Conservation (phyloP, 2,329 filamentous ascomycete genomes). For the Fusarium drepaniforme region DNA sequence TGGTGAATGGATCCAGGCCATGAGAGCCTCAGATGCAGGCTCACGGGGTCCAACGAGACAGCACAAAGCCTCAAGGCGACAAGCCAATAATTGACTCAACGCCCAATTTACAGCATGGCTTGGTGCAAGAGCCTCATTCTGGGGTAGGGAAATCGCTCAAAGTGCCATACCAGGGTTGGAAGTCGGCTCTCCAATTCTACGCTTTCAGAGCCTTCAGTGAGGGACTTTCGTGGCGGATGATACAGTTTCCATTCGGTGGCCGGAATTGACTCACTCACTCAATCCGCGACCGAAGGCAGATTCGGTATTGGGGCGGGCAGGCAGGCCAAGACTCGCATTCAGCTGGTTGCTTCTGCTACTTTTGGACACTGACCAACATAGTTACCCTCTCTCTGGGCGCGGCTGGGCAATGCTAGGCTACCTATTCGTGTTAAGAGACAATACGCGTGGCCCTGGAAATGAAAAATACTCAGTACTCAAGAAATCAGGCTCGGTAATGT, state of each 20-base stretch:
- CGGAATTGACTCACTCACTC: constrained; percentile 16
- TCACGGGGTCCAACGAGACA: background rate
- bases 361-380: background rate
- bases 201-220: background rate
- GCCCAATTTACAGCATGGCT: background rate
- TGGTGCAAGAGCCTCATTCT: background rate
- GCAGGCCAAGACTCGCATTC: background rate
- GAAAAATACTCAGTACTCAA: background rate
- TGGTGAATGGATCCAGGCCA: background rate
- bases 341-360: background rate
- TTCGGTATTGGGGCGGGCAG: background rate
- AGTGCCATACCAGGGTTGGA: background rate
- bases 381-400: background rate
- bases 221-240: constrained; percentile 7
- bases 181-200: background rate
- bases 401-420: constrained; percentile 7
- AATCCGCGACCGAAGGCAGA: background rate
- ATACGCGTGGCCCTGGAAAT: constrained; percentile 15
- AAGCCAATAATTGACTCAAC: background rate
- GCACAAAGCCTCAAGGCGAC: constrained; percentile 1
- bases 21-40: background rate
- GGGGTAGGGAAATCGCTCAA: background rate
- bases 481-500: background rate
- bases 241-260: background rate
- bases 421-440: constrained; percentile 2